Percentiles rank a stretch among this genome's conserved stretches.
Conservation (phyloP, 2,329 filamentous ascomycete genomes). For the Aspergillus fructus region DNA sequence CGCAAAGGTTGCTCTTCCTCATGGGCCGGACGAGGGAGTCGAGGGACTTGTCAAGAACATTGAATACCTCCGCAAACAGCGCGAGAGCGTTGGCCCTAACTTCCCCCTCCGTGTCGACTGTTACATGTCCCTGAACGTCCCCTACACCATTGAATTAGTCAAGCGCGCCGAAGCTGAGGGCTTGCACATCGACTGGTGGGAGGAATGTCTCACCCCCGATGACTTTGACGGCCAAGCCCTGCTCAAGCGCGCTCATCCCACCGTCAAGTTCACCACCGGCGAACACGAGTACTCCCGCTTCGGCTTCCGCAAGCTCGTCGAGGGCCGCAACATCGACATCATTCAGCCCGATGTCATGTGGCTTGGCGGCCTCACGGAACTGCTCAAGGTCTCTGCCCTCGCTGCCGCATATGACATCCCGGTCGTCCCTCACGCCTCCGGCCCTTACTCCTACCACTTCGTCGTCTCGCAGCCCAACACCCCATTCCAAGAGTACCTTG, state of each 20-base stretch:
- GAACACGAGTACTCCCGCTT: constrained; percentile 95
- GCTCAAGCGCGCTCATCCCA: constrained; percentile 87
- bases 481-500: constrained; percentile 93
- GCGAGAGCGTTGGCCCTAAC: constrained; percentile 80
- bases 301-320: constrained; percentile 90
- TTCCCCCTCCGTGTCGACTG: constrained; percentile 95
- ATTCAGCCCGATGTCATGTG: constrained; percentile 97
- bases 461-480: constrained; percentile 90
- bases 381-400: constrained; percentile 84
- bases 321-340: constrained; percentile 88
- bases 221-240: constrained; percentile 88
- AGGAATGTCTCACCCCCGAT: constrained; percentile 88
- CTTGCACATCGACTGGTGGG: constrained; percentile 95
- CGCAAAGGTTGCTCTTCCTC: constrained; percentile 85
- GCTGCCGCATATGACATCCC: constrained; percentile 92
- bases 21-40: constrained; percentile 82
- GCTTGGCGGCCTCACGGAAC: constrained; percentile 88
- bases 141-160: constrained; percentile 88
- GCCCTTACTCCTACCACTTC: constrained; percentile 94
- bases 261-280: constrained; percentile 89
- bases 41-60: constrained; percentile 84
- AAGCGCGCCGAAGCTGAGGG: constrained; percentile 76
- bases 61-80: constrained; percentile 81
- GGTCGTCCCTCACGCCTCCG: constrained; percentile 91
- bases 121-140: constrained; percentile 93